Percentiles rank a stretch among this genome's conserved stretches.
Evolutionary conservation across 345 rosid genomes (phyloP).

Genomic region (Acer saccharum): DNA sequence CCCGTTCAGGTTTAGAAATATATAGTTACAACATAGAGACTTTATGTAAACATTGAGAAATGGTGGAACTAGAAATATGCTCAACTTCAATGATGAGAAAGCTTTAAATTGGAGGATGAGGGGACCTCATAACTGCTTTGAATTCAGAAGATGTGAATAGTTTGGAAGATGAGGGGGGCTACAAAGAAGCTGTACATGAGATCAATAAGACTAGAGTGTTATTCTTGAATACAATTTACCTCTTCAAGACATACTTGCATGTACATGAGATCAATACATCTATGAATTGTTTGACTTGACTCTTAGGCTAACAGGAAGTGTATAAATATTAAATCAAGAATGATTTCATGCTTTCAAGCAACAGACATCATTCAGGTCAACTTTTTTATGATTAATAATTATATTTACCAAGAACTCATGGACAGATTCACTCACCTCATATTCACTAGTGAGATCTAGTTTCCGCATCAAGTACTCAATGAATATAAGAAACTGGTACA

Average conservation of each 20-base stretch:
- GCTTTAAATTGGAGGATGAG: too few relatives aligned
- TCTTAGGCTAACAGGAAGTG: neutral
- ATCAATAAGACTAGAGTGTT: too few relatives aligned
- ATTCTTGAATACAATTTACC: too few relatives aligned
- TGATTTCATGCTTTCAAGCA: neutral
- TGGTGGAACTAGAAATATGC: too few relatives aligned
- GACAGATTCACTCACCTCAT: constrained; percentile 58
- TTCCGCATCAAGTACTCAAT: constrained; percentile 77
- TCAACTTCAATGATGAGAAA: too few relatives aligned
- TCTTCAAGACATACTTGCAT: neutral
- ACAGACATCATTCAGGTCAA: constrained; percentile 6
- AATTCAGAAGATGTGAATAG: too few relatives aligned
- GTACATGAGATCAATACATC: neutral
- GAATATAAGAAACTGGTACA: constrained; percentile 72
- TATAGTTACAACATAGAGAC: too few relatives aligned
- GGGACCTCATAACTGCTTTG: too few relatives aligned
- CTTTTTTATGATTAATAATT: constrained; percentile 7
- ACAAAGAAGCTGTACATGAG: too few relatives aligned
- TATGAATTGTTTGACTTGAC: neutral
- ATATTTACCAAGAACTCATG: constrained; percentile 14
- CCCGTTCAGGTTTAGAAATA: too few relatives aligned
- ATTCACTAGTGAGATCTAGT: constrained; percentile 64
- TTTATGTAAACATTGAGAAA: too few relatives aligned
- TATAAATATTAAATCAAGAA: neutral
- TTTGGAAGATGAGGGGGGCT: too few relatives aligned